Evolutionary conservation across 306 rosid species (phyloP), one percentile per base, ranked within the genome.

Genomic region (Elaeagnus macrophylla): DNA sequence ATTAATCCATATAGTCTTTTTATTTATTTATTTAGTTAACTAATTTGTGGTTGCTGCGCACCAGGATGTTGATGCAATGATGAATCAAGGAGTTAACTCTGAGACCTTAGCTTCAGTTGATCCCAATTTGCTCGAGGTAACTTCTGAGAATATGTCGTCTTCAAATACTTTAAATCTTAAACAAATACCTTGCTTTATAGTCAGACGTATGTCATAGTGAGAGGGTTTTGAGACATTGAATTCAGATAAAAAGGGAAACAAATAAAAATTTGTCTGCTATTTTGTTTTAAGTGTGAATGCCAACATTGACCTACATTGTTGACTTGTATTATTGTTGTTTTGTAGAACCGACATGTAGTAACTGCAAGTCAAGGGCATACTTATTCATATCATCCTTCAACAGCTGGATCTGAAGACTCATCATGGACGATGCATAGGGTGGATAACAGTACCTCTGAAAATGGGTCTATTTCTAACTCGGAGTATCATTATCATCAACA

Each of bases 1-100:
- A 12, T 59, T 43, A 18, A 55, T 20, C 20, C 17, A 12, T 53
- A 6, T 51, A 39, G 16, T 55, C 53, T 5, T 67, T 12, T 41
- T 17, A 44, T 59, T 42, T 36, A 20, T n/a, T n/a, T n/a, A n/a
- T n/a, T n/a, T n/a, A n/a, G n/a, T n/a, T n/a, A n/a, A n/a, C n/a
- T n/a, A 46, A 57, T 47, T 56, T 67, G 40, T 52, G 64, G 19
- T 65, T 50, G 12, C 48, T 35, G 20, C 14, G 25, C 46, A 64
- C 47, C 58, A 76, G 90, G 77, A 70, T 86, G 76, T 65, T 70
- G 47, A 55, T 61, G 59, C 64, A 60, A 84, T 66, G 88, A 75
- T 85, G 69, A 91, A 83, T 41, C 93, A 86, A 76, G 94, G 86
- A 72, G 77, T 78, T 65, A 74, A 72, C 64, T 75, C 85, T 14